phyloP scores from a whole-genome alignment of 129 eudicot genomes.

The Flaveria bidentis region DNA sequence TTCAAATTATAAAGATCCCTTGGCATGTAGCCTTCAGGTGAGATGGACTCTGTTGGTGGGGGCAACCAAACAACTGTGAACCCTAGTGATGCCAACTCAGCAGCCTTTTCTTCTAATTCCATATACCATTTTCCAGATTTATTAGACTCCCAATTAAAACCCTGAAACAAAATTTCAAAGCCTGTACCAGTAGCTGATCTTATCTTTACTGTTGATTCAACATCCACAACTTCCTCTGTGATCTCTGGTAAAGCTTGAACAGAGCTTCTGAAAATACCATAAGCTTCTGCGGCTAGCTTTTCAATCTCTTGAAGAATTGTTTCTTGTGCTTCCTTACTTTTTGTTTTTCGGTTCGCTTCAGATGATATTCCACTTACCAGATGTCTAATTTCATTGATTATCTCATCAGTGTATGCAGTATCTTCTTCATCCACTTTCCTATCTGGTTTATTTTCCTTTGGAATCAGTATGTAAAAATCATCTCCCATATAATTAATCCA shows the following conservation, averaged over 20 bases:
- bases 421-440: slow-evolving; percentile 26
- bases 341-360: slow-evolving; percentile 53
- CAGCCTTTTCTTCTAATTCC: slow-evolving; percentile 69
- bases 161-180: slow-evolving; percentile 79
- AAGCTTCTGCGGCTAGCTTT: slow-evolving; percentile 97
- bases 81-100: slow-evolving; percentile 74
- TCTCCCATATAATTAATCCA: slow-evolving; percentile 78
- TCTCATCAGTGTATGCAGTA: slow-evolving; percentile 60
- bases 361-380: slow-evolving; percentile 80
- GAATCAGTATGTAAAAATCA: slow-evolving; percentile 69
- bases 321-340: slow-evolving; percentile 72
- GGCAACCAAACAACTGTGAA: slow-evolving; percentile 90
- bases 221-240: slow-evolving; percentile 44
- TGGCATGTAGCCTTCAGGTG: slow-evolving; percentile 99
- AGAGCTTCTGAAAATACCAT: slow-evolving; percentile 77
- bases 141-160: slow-evolving; percentile 97
- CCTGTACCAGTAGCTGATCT: slow-evolving; percentile 90
- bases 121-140: slow-evolving; percentile 86
- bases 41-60: slow-evolving; percentile 94
- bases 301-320: slow-evolving; percentile 88
- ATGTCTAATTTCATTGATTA: slow-evolving; percentile 79
- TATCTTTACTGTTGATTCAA: slow-evolving; percentile 43
- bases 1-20: slow-evolving; percentile 78
- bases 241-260: slow-evolving; percentile 43
- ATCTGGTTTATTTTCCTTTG: slow-evolving; percentile 36